These are phyloP conservation scores for Carex arenaria DNA, from an alignment of 202 grass and related monocot species.

Conservation along the genomic window DNA sequence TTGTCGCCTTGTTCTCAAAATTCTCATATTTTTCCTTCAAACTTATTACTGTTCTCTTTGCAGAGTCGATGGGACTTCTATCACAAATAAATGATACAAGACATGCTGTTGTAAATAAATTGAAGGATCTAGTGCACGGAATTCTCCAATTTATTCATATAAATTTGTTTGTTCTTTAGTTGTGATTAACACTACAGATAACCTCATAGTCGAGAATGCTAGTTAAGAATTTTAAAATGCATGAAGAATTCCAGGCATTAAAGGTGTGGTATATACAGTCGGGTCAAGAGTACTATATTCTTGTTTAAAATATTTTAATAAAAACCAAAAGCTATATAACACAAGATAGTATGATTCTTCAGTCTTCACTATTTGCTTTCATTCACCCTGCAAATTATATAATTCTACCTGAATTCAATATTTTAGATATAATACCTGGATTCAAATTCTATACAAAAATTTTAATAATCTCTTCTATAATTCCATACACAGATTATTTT, in stretches of 20 bases:
- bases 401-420: too few species aligned
- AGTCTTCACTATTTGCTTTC: too few species aligned
- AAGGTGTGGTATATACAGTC: background rate
- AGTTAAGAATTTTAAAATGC: background rate
- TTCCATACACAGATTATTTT: too few species aligned
- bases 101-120: conserved; percentile 25
- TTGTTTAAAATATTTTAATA: too few species aligned
- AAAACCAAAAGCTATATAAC: too few species aligned
- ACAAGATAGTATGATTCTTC: too few species aligned
- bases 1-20: background rate
- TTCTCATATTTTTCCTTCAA: conserved; percentile 7
- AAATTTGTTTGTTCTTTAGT: conserved; percentile 1
- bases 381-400: too few species aligned
- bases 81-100: conserved; percentile 31
- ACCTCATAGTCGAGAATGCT: background rate
- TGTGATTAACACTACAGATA: conserved; percentile 1
- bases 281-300: background rate
- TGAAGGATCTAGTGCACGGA: conserved; percentile 31
- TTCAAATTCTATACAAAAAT: too few species aligned
- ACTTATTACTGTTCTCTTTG: conserved; percentile 12
- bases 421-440: too few species aligned
- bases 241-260: background rate
- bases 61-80: conserved; percentile 32
- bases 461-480: too few species aligned
- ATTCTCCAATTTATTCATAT: conserved; percentile 20